A percentile compares a stretch with the other conserved stretches of the same genome.
Conservation (phyloP, 805 yeast genomes). For the Metschnikowia shivogae region DNA sequence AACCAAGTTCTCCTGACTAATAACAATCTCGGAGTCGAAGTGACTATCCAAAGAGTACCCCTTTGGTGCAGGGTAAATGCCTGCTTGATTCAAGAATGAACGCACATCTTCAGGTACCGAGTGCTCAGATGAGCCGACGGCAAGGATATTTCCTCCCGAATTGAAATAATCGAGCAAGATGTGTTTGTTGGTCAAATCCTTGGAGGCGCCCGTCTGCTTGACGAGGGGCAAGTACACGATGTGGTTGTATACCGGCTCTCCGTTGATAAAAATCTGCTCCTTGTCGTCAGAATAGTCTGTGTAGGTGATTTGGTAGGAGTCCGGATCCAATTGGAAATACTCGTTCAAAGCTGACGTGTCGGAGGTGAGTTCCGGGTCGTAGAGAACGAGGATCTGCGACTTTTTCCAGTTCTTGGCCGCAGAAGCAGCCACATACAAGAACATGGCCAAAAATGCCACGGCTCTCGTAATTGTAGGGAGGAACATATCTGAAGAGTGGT, state of each 20-base stretch:
- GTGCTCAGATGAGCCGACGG: constrained; percentile 47
- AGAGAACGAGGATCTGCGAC: constrained; percentile 28
- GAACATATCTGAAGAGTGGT: constrained; percentile 8
- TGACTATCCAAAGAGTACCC: constrained; percentile 63
- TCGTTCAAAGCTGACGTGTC: constrained; percentile 9
- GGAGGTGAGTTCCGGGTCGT: constrained; percentile 24
- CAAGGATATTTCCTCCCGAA: constrained; percentile 72
- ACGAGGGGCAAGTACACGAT: constrained; percentile 34
- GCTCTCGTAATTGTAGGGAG: constrained; percentile 13
- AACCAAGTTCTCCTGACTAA: constrained; percentile 28
- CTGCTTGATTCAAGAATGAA: constrained; percentile 69
- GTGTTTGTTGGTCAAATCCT: constrained; percentile 31
- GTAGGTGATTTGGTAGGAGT: constrained; percentile 16
- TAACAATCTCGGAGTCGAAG: constrained; percentile 43
- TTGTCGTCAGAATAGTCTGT: constrained; percentile 21
- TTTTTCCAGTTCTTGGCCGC: constrained; percentile 6
- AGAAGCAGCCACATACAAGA: constrained; percentile 9
- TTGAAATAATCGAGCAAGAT: constrained; percentile 55
- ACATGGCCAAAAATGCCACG: constrained; percentile 11
- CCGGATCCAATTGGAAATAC: constrained; percentile 10
- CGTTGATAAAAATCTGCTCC: constrained; percentile 23
- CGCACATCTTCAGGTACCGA: constrained; percentile 45
- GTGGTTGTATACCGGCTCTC: constrained; percentile 24
- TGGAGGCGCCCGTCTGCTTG: constrained; percentile 30
- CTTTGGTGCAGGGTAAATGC: constrained; percentile 79